Evolutionary conservation across 2,329 filamentous ascomycete genomes (phyloP).

Genomic region (Alternaria gaisen): DNA sequence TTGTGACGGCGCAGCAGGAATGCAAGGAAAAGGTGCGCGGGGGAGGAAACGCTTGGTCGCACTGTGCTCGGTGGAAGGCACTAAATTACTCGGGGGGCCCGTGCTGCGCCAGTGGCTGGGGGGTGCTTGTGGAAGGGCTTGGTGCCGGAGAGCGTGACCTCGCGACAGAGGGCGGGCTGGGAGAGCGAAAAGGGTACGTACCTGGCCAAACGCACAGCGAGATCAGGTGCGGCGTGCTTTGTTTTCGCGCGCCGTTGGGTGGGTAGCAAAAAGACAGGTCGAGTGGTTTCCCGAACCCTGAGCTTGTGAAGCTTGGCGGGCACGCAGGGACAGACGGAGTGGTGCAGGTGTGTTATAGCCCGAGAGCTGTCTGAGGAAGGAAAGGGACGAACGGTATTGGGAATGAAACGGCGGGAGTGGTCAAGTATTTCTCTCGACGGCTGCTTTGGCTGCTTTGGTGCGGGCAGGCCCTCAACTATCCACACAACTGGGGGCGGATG

Average conservation of each 20-base stretch:
- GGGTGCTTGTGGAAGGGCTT: neutral
- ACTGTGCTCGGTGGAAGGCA: conserved; percentile 37
- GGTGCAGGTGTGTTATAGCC: conserved; percentile 44
- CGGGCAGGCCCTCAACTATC: conserved; percentile 31
- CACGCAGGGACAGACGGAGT: conserved; percentile 30
- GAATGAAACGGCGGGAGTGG: conserved; percentile 51
- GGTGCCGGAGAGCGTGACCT: conserved; percentile 14
- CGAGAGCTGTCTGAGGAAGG: conserved; percentile 51
- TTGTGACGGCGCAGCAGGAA: conserved; percentile 47
- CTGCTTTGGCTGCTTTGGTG: conserved; percentile 29
- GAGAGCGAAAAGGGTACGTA: conserved; percentile 27
- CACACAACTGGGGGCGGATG: conserved; percentile 39
- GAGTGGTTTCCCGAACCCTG: conserved; percentile 19
- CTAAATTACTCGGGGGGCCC: conserved; percentile 23
- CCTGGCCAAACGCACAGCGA: neutral
- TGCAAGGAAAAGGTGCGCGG: conserved; percentile 35
- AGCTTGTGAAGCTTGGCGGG: conserved; percentile 35
- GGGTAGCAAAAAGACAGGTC: conserved; percentile 28
- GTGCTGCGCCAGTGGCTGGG: conserved; percentile 30
- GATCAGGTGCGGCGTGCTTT: conserved; percentile 20
- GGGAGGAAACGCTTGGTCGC: conserved; percentile 36
- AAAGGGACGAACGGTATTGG: conserved; percentile 52
- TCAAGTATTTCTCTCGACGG: conserved; percentile 45
- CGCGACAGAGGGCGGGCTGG: neutral
- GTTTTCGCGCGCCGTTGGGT: conserved; percentile 30